Percentiles rank a stretch among this genome's conserved stretches.
Conservation (phyloP, 805 yeast species). For the Tetrapisispora iriomotensis region DNA sequence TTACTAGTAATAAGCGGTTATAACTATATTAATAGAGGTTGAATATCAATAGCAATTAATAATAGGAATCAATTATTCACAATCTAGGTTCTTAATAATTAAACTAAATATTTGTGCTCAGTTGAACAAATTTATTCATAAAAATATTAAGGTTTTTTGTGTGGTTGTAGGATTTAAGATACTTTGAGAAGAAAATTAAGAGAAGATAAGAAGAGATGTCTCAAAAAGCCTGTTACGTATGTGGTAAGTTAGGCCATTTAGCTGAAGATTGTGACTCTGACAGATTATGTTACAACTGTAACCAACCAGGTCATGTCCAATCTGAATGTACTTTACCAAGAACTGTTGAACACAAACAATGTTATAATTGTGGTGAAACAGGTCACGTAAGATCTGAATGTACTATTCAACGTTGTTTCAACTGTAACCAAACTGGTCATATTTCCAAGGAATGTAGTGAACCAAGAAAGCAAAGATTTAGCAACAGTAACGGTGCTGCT, state of each 20-base stretch:
- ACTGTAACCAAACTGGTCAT: slow-evolving; percentile 71
- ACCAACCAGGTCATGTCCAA: slow-evolving; percentile 81
- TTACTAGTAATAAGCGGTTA: too few relatives aligned
- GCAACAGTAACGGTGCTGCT: slow-evolving; percentile 2
- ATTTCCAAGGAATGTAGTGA: slow-evolving; percentile 67
- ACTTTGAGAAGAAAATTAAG: too few relatives aligned
- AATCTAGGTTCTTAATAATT: too few relatives aligned
- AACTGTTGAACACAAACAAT: slow-evolving; percentile 75
- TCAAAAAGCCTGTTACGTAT: slow-evolving; percentile 80
- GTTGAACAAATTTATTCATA: too few relatives aligned
- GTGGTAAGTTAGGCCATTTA: slow-evolving; percentile 86
- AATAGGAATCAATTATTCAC: too few relatives aligned
- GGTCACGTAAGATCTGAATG: slow-evolving; percentile 89
- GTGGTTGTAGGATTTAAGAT: too few relatives aligned
- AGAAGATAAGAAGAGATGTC: slow-evolving; percentile 22
- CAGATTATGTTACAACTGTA: slow-evolving; percentile 88
- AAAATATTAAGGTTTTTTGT: too few relatives aligned
- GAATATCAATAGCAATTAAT: too few relatives aligned
- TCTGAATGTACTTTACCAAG: slow-evolving; percentile 83
- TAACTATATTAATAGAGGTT: too few relatives aligned
- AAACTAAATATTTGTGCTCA: too few relatives aligned
- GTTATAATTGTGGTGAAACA: slow-evolving; percentile 85
- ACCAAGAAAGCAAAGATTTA: slow-evolving; percentile 26
- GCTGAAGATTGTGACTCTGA: slow-evolving; percentile 85
- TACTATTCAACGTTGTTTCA: slow-evolving; percentile 66